Conservation (phyloP, 768 basidiomycete genomes). For the Lanmaoa rubissima region DNA sequence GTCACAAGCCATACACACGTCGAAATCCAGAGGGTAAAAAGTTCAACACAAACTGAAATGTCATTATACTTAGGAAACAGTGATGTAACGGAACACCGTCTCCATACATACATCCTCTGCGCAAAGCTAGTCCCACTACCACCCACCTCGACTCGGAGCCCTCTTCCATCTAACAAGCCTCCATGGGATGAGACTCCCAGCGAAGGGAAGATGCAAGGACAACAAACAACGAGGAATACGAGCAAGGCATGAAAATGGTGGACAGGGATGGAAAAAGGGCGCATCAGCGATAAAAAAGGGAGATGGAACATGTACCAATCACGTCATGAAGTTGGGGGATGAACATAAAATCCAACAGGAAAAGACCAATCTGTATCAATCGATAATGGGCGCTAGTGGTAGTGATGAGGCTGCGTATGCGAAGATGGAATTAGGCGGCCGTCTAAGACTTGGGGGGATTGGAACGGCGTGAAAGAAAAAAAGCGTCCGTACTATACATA, state of each 20-base stretch:
- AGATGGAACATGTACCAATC: constrained; percentile 26
- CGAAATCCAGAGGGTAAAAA: too few relatives aligned
- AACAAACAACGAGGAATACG: constrained; percentile 42
- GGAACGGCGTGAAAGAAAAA: constrained; percentile 55
- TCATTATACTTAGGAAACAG: constrained; percentile 9
- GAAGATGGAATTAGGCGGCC: constrained; percentile 33
- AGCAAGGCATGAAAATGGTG: constrained; percentile 26
- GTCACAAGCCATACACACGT: too few relatives aligned
- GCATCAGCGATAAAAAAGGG: constrained; percentile 23
- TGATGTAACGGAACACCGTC: not conserved
- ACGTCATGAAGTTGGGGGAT: constrained; percentile 14
- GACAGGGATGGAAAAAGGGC: constrained; percentile 16
- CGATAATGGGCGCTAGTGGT: constrained; percentile 35
- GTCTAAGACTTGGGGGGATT: constrained; percentile 12
- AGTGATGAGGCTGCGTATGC: constrained; percentile 23
- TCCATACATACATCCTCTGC: not conserved
- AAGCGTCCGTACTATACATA: constrained; percentile 70
- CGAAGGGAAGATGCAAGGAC: constrained; percentile 70
- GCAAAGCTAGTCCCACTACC: constrained; percentile 1
- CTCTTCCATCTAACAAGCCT: constrained; percentile 71
- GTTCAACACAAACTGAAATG: not conserved
- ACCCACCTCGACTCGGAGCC: constrained; percentile 45
- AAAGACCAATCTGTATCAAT: constrained; percentile 29
- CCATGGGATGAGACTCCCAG: constrained; percentile 34
- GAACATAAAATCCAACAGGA: constrained; percentile 28